Percentiles rank a stretch among this genome's conserved stretches.
These are phyloP conservation scores for Stentor coeruleus DNA, from an alignment of 73 alveolate genomes.

Conservation along the genomic window DNA sequence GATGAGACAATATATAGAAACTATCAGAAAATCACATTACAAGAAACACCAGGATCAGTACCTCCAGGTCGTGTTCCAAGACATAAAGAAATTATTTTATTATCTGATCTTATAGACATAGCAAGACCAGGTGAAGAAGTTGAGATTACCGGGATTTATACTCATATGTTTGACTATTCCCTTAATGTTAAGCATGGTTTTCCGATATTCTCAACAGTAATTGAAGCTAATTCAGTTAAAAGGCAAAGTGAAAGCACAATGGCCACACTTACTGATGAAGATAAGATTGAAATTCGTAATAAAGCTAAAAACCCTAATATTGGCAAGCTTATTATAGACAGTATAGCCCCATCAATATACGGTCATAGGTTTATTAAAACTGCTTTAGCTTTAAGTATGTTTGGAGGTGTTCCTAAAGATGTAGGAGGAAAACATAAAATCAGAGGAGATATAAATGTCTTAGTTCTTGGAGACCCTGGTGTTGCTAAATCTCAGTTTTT, in stretches of 20 bases:
- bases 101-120: slow-evolving; percentile 95
- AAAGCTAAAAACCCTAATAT: slow-evolving; percentile 85
- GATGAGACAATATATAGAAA: slow-evolving; percentile 93
- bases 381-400: slow-evolving; percentile 85
- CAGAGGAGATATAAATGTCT: slow-evolving; percentile 99
- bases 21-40: slow-evolving; percentile 93
- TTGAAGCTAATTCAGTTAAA: slow-evolving; percentile 93
- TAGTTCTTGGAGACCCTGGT: slow-evolving; percentile 97
- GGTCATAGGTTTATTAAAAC: slow-evolving; percentile 97
- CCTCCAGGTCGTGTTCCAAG: slow-evolving; percentile 99
- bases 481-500: slow-evolving; percentile 98
- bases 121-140: slow-evolving; percentile 99
- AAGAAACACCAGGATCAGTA: slow-evolving; percentile 99
- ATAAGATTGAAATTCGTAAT: slow-evolving; percentile 81
- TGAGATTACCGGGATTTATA: slow-evolving; percentile 92
- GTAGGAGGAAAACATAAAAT: slow-evolving; percentile 98
- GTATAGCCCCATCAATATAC: slow-evolving; percentile 99
- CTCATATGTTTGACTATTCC: slow-evolving; percentile 88
- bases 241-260: slow-evolving; percentile 86
- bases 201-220: slow-evolving; percentile 91
- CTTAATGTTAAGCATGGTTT: slow-evolving; percentile 96
- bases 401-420: slow-evolving; percentile 98
- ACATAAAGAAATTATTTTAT: slow-evolving; percentile 93
- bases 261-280: slow-evolving; percentile 87
- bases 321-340: slow-evolving; percentile 77